Conservation (phyloP, 192 early-diverging fungal genomes). For the Cetraspora pellucida region DNA sequence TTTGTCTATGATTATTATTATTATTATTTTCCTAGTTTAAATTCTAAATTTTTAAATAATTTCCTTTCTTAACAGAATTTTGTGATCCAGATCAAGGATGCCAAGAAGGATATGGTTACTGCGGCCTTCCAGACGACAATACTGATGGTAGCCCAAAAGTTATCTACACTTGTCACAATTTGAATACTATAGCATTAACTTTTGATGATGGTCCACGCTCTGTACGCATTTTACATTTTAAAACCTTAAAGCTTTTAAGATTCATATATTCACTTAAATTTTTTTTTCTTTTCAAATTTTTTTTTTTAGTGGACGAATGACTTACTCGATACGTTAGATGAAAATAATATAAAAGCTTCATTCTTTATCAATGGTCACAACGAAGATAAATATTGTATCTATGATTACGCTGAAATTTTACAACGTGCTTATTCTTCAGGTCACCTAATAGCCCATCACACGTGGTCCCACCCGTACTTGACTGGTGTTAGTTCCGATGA, state of each 20-base stretch:
- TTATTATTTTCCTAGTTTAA: too few species aligned
- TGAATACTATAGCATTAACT: neutral
- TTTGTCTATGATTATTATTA: too few species aligned
- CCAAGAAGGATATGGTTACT: too few species aligned
- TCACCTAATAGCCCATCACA: conserved; percentile 66
- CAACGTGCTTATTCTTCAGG: conserved; percentile 42
- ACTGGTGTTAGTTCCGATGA: conserved; percentile 42
- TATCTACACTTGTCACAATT: neutral
- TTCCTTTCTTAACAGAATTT: too few species aligned
- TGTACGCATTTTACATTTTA: neutral
- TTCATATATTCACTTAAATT: neutral
- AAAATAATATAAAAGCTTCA: conserved; percentile 61
- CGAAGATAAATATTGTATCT: conserved; percentile 35
- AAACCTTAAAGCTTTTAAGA: too few species aligned
- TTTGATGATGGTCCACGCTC: conserved; percentile 18
- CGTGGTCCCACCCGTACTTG: conserved; percentile 59
- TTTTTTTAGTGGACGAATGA: conserved; percentile 44
- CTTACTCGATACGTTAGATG: conserved; percentile 56
- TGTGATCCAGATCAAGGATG: too few species aligned
- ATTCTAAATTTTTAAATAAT: too few species aligned
- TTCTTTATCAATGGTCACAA: conserved; percentile 69
- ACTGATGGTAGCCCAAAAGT: neutral
- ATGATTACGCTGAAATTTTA: conserved; percentile 51
- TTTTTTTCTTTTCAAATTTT: too few species aligned
- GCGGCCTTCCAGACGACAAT: neutral